phyloP scores from a whole-genome alignment of 2,329 filamentous ascomycete species.

The Fusarium citri region DNA sequence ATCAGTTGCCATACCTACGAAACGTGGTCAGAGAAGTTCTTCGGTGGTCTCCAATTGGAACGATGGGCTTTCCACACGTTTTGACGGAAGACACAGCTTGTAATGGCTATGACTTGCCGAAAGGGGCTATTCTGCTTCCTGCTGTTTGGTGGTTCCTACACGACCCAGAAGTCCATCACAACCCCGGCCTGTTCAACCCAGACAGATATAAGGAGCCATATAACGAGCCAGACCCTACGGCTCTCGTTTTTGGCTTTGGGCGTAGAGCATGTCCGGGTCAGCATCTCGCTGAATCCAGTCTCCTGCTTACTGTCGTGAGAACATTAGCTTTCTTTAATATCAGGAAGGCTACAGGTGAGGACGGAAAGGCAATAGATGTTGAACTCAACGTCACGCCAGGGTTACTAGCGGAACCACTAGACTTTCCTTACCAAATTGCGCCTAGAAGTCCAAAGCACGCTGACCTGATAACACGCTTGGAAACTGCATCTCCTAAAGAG shows the following conservation, averaged over 20 bases:
- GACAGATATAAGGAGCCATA: slow-evolving; percentile 11
- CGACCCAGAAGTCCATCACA: slow-evolving; percentile 72
- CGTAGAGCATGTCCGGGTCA: slow-evolving; percentile 3
- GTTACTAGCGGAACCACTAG: background rate
- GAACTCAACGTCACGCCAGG: background rate
- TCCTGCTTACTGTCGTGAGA: background rate
- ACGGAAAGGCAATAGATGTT: background rate
- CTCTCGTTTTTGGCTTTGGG: slow-evolving; percentile 2
- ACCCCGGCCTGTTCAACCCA: slow-evolving; percentile 46
- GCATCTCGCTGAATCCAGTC: background rate
- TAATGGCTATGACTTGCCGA: slow-evolving; percentile 36
- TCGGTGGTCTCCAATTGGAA: slow-evolving; percentile 44
- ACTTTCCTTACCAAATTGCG: background rate
- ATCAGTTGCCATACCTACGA: slow-evolving; percentile 45
- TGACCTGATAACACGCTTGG: background rate
- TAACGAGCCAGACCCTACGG: slow-evolving; percentile 10
- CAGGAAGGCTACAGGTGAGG: background rate
- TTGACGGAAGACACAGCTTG: slow-evolving; percentile 45
- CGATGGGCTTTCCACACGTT: slow-evolving; percentile 51
- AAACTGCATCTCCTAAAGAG: background rate
- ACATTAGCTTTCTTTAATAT: background rate
- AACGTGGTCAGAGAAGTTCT: slow-evolving; percentile 45
- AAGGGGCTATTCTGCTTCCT: slow-evolving; percentile 32
- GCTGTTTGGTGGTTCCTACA: slow-evolving; percentile 55
- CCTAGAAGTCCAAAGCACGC: background rate